Percentiles rank a stretch among this genome's conserved stretches.
Conservation (phyloP, 805 yeast species). For the Pichia scutulata region DNA sequence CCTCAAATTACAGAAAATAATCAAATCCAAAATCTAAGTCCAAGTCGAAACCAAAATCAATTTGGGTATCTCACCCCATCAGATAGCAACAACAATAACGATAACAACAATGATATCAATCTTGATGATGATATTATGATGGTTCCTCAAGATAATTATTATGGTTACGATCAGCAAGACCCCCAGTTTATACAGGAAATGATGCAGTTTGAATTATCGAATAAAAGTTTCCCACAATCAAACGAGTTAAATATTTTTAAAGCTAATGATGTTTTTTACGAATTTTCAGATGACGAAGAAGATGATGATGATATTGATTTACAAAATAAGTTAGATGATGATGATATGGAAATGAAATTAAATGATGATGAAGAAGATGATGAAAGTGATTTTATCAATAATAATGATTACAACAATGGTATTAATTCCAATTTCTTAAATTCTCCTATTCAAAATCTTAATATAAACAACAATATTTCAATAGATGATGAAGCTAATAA, state of each 20-base stretch:
- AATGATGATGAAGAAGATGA: slow-evolving; percentile 7
- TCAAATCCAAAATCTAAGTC: not conserved
- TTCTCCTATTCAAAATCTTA: not conserved
- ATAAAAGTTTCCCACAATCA: slow-evolving; percentile 25
- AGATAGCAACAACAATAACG: not conserved
- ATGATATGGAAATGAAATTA: slow-evolving; percentile 17
- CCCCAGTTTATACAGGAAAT: slow-evolving; percentile 23
- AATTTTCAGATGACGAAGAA: slow-evolving; percentile 27
- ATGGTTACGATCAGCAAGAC: slow-evolving; percentile 19
- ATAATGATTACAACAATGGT: not conserved
- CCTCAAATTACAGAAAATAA: not conserved
- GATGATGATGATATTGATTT: slow-evolving; percentile 23
- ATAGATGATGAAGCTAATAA: slow-evolving; percentile 13
- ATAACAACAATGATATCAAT: slow-evolving; percentile 1
- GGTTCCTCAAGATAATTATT: slow-evolving; percentile 26
- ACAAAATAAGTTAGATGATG: slow-evolving; percentile 24
- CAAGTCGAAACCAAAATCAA: not conserved
- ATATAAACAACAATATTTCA: not conserved
- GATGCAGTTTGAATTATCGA: slow-evolving; percentile 21
- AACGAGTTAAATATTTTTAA: slow-evolving; percentile 28
- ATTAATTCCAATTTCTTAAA: not conserved
- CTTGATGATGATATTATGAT: slow-evolving; percentile 21
- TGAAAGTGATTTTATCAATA: not conserved
- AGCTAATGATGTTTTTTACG: slow-evolving; percentile 25
- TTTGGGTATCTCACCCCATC: not conserved